These are phyloP conservation scores for Candida mattraensis DNA, from an alignment of 805 yeast species.

Conservation along the genomic window DNA sequence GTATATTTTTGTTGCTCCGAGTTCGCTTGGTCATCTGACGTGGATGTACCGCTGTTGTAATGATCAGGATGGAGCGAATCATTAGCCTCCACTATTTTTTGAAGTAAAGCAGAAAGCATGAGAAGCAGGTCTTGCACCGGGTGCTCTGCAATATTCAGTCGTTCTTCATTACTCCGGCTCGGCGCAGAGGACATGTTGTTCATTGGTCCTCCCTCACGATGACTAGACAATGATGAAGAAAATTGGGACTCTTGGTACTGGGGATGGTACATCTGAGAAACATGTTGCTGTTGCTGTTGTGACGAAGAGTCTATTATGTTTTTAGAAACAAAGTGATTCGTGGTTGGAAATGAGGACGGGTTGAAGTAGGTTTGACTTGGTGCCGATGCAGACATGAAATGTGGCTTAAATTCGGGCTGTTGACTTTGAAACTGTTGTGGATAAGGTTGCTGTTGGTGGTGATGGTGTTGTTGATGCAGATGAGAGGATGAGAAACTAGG, in stretches of 20 bases:
- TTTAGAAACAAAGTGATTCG: slow-evolving; percentile 9
- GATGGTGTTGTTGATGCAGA: no score
- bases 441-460: slow-evolving; percentile 14
- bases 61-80: slow-evolving; percentile 77
- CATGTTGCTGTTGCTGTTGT: slow-evolving; percentile 9
- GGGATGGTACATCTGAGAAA: slow-evolving; percentile 16
- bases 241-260: slow-evolving; percentile 13
- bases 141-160: slow-evolving; percentile 74
- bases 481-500: slow-evolving; percentile 10
- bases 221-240: slow-evolving; percentile 8
- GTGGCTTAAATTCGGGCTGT: slow-evolving; percentile 18
- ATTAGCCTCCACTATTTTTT: slow-evolving; percentile 87
- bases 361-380: slow-evolving; percentile 25
- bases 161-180: slow-evolving; percentile 37
- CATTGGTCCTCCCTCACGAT: slow-evolving; percentile 5
- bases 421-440: slow-evolving; percentile 5
- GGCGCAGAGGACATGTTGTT: slow-evolving; percentile 5
- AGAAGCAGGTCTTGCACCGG: slow-evolving; percentile 77
- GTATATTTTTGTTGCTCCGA: slow-evolving; percentile 46
- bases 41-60: slow-evolving; percentile 39
- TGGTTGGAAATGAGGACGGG: slow-evolving; percentile 17
- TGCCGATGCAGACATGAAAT: slow-evolving; percentile 30
- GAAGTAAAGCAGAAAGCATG: slow-evolving; percentile 83
- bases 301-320: slow-evolving; percentile 6
- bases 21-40: slow-evolving; percentile 18